Conservation (phyloP, 2,329 filamentous ascomycete genomes). For the Lojkania enalia region DNA sequence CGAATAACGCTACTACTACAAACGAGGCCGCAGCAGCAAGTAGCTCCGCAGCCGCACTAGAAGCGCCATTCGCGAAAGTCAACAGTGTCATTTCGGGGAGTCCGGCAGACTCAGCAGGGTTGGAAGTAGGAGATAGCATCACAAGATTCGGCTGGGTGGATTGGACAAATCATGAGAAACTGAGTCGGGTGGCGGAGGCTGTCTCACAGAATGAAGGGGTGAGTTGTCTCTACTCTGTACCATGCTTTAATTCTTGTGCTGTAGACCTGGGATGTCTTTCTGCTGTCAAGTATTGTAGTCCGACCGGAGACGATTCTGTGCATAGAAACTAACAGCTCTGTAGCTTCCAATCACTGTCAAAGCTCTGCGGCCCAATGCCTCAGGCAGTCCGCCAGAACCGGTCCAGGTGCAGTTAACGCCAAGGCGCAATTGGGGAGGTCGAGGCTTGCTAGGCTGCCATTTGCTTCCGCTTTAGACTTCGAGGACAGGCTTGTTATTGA, state of each 20-base stretch:
- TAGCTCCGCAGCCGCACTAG: slow-evolving; percentile 44
- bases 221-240: slow-evolving; percentile 51
- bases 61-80: slow-evolving; percentile 81
- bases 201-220: slow-evolving; percentile 90
- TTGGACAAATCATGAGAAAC: slow-evolving; percentile 79
- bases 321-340: slow-evolving; percentile 23
- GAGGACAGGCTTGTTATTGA: slow-evolving; percentile 5
- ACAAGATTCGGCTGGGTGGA: slow-evolving; percentile 84
- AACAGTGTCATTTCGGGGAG: slow-evolving; percentile 78
- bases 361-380: slow-evolving; percentile 53
- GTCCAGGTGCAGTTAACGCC: slow-evolving; percentile 75
- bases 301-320: not conserved
- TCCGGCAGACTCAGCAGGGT: slow-evolving; percentile 79
- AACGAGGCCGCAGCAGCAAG: slow-evolving; percentile 21
- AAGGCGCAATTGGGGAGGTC: slow-evolving; percentile 82
- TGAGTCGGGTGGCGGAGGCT: slow-evolving; percentile 83
- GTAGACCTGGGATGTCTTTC: too few species aligned
- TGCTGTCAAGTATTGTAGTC: too few species aligned
- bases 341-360: slow-evolving; percentile 74
- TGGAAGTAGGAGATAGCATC: slow-evolving; percentile 79
- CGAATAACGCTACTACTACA: slow-evolving; percentile 42
- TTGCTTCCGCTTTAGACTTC: slow-evolving; percentile 71
- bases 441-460: slow-evolving; percentile 88
- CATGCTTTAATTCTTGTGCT: too few species aligned
- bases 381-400: slow-evolving; percentile 48